Evolutionary conservation across 495 filamentous ascomycete species (phyloP).

Genomic region (Amphirosellinia nigrospora): DNA sequence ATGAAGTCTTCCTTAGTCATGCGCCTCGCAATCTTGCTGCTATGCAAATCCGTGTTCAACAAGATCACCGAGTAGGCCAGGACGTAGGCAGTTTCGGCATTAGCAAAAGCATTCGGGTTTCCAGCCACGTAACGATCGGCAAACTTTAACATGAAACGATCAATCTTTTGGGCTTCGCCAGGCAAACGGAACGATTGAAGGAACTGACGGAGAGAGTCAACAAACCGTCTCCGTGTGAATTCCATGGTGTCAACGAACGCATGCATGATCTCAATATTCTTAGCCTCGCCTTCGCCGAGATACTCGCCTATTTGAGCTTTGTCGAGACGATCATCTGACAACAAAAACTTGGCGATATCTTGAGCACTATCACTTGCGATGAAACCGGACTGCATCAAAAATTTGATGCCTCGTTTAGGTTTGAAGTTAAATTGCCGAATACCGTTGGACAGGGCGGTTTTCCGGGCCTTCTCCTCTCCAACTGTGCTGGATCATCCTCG

Average conservation of each 20-base stretch:
- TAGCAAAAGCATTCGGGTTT: conserved; percentile 97
- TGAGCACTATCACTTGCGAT: conserved; percentile 75
- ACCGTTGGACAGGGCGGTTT: conserved; percentile 87
- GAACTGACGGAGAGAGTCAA: conserved; percentile 88
- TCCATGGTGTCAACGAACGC: conserved; percentile 96
- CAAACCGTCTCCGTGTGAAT: conserved; percentile 90
- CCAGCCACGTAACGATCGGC: conserved; percentile 92
- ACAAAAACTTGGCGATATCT: conserved; percentile 84
- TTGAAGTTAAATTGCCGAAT: conserved; percentile 98
- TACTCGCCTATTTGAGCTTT: conserved; percentile 94
- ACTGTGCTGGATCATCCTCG: conserved; percentile 88
- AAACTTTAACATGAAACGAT: conserved; percentile 99
- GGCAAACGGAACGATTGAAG: conserved; percentile 94
- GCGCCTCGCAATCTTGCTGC: conserved; percentile 78
- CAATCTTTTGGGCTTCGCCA: conserved; percentile 98
- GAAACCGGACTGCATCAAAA: conserved; percentile 81
- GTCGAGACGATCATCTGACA: conserved; percentile 76
- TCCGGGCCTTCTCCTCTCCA: conserved; percentile 92
- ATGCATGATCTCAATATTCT: conserved; percentile 97
- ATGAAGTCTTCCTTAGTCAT: conserved; percentile 99
- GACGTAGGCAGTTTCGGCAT: conserved; percentile 97
- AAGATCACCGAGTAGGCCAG: conserved; percentile 95
- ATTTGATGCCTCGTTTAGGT: conserved; percentile 90
- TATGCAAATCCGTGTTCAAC: conserved; percentile 96
- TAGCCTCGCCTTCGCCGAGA: conserved; percentile 88